phyloP scores from a whole-genome alignment of 2,329 filamentous ascomycete species.

The Stemphylium vesicarium region DNA sequence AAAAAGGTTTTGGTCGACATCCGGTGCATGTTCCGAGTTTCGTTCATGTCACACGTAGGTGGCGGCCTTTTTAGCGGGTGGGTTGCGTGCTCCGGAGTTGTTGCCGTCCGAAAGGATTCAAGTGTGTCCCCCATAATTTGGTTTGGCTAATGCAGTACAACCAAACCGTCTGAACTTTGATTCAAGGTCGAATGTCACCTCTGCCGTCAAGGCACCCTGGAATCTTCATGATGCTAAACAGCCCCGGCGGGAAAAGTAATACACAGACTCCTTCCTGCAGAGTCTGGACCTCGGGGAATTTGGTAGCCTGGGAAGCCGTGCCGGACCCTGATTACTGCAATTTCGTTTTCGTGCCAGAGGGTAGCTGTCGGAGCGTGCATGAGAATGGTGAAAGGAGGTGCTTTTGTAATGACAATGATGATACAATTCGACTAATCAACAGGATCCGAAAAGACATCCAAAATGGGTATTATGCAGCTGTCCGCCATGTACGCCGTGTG shows the following conservation, averaged over 20 bases:
- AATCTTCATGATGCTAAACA: background rate
- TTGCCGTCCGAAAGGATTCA: constrained; percentile 21
- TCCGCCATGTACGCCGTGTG: constrained; percentile 42
- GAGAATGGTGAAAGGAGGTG: constrained; percentile 7
- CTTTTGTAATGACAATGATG: constrained; percentile 23
- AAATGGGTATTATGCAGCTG: constrained; percentile 45
- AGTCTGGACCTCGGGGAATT: background rate
- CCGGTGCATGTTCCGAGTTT: background rate
- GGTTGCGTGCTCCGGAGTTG: constrained; percentile 26
- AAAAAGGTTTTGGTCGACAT: background rate
- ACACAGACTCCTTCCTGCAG: background rate
- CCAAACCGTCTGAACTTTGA: constrained; percentile 6
- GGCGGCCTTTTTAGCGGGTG: background rate
- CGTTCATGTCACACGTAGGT: constrained; percentile 2
- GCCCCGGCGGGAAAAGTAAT: background rate
- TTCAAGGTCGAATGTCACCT: background rate
- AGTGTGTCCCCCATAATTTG: constrained; percentile 2
- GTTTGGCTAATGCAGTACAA: constrained; percentile 11
- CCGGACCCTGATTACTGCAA: constrained; percentile 4
- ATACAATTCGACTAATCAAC: constrained; percentile 36
- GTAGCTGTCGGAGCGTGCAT: constrained; percentile 8
- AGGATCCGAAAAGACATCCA: constrained; percentile 25
- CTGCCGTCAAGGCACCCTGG: background rate
- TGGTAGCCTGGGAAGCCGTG: background rate
- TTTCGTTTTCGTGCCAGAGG: constrained; percentile 15